Base-by-base conservation (phyloP, 192 early-diverging fungal species). In the Coemansia sp. region DNA sequence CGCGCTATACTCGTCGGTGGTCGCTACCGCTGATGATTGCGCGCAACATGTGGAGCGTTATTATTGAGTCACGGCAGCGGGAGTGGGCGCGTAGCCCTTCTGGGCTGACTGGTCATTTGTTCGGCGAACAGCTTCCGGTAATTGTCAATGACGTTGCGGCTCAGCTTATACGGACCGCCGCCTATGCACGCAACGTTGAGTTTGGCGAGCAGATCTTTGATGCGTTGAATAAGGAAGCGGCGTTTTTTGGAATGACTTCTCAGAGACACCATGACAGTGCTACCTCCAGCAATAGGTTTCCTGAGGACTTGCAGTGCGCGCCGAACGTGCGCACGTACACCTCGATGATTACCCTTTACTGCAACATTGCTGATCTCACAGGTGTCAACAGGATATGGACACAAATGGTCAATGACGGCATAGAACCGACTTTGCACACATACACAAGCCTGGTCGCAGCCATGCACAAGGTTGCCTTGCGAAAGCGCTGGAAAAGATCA, bases 301-400 rank as follows among this genome's bases (percentile, higher is more conserved):
- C 75, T 10, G 55, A 53, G 10, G 52, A 78, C 25, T 35, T 72
- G 52, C 75, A 78, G 66, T 78, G 75, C 50, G 70, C 60, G 25
- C 75, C 75, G 5, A 78, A 78, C 43, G 70, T 78, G 59, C 66
- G 70, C 54, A 69, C 66, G 4, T 78, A 78, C 50, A 78, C 75
- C 15, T 68, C 75, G 24, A 72, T 78, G 70, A 60, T 78, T 9
- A 72, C 75, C 37, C 54, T 78, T 15, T 78, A 78, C 27, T 70
- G 66, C 25, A 69, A 65, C 56, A 45, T 38, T 43, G 63, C 70
- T 14, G 62, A 78, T 49, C 27, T 78, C 39, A 22, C 47, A 17
- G 60, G 70, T 38, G 59, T 72, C 17, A 51, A 58, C 12, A 56
- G 41, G 27, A 65, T 72, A 60, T 78, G 75, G 75, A 62, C 58